These are phyloP conservation scores for Aspergillus bridgeri DNA, from an alignment of 495 filamentous ascomycete genomes.

Conservation along the genomic window DNA sequence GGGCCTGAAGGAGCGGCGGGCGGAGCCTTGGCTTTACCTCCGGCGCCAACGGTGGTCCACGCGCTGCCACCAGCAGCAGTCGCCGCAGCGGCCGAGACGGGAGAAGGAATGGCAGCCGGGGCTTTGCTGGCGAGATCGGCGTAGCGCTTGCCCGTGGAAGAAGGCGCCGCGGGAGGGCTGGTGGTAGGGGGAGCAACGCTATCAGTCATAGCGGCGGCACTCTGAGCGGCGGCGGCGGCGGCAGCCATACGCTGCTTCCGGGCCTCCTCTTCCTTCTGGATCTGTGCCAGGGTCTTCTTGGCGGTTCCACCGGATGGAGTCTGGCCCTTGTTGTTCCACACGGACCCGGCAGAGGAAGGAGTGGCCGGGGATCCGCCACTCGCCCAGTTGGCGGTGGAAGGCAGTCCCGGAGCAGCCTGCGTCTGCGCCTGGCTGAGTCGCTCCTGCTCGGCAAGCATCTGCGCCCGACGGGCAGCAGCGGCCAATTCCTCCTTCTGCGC, in stretches of 20 bases:
- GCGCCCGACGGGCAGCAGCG: conserved; percentile 72
- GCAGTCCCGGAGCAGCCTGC: conserved; percentile 65
- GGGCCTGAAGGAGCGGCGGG: conserved; percentile 53
- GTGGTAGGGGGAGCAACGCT: conserved; percentile 25
- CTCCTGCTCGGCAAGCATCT: conserved; percentile 70
- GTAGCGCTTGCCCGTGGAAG: conserved; percentile 77
- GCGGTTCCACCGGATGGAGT: conserved; percentile 43
- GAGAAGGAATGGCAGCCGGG: conserved; percentile 38
- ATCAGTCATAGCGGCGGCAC: conserved; percentile 38
- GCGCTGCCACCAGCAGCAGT: conserved; percentile 44
- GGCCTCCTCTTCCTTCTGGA: conserved; percentile 92
- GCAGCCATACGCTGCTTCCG: conserved; percentile 69
- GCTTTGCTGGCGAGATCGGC: conserved; percentile 90
- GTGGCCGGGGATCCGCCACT: conserved; percentile 63
- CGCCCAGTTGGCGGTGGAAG: conserved; percentile 89
- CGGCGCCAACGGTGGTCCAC: conserved; percentile 96
- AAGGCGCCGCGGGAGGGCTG: conserved; percentile 45
- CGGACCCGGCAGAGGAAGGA: conserved; percentile 49
- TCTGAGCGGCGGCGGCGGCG: conserved; percentile 48
- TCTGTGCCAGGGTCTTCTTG: conserved; percentile 93
- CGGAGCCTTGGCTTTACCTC: conserved; percentile 81
- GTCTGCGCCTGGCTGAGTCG: conserved; percentile 64
- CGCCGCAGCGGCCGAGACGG: conserved; percentile 30
- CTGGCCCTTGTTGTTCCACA: conserved; percentile 63
- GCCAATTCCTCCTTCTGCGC: conserved; percentile 84